Evolutionary conservation across 495 filamentous ascomycete species (phyloP), one percentile per base, ranked within the genome.

Genomic region (Podospora pseudocomata): DNA sequence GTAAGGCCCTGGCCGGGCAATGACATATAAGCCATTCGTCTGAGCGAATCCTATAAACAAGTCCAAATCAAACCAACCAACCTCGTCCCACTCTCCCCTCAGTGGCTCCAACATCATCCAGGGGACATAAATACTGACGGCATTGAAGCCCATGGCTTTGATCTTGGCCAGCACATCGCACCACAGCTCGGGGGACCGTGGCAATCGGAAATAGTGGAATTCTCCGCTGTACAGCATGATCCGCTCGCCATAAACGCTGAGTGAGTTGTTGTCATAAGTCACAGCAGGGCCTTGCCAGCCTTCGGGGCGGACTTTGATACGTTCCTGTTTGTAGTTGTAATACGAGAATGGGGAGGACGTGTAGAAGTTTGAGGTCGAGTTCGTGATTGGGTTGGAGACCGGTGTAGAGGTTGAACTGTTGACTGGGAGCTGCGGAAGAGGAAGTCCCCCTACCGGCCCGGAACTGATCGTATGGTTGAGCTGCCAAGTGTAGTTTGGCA

Each of bases 31-130:
- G 1, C 91, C 91, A 11, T 88, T 83, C 72, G 90, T 76, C 9
- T 76, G 78, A 5, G 91, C 91, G 9, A 90, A 90, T 6, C 88
- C 84, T 69, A 92, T 93, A 78, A 95, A 93, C 1, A 86, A 86
- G 63, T 89, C 83, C 13, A 90, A 80, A 7, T 80, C 87, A 72
- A 92, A 90, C 59, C 92, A 81, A 0, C 91, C 92, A 11, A 91
- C 86, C 0, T 87, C 90, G 13, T 79, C 78, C 72, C 91, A 92
- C 18, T 86, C 79, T 0, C 89, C 91, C 2, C 82, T 88, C 66
- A 90, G 86, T 32, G 90, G 91, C 77, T 94, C 91, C 1, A 92
- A 73, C n/a, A 93, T 77, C n/a, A 89, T 89, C 91, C 91, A 94
- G 70, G 92, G 83, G 18, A 87, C 78, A 72, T 93, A 92, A 77